Evolutionary conservation across 805 yeast genomes (phyloP).

Genomic region (Danielia reshetovae): DNA sequence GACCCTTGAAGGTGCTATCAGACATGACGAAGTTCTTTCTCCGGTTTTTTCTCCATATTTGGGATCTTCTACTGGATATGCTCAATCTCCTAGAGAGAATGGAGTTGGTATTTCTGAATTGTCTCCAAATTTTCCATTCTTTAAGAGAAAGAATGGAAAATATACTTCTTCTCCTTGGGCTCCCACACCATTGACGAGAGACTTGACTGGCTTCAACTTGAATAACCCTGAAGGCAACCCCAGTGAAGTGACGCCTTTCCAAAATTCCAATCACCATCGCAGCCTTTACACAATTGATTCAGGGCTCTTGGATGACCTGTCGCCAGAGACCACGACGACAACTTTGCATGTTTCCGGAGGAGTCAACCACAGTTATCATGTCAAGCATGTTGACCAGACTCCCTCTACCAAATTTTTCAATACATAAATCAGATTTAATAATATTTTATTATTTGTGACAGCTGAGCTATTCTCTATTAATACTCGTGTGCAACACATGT

Average conservation of each 20-base stretch:
- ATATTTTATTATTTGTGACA: no score
- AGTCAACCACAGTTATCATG: constrained; percentile 12
- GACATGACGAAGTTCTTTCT: constrained; percentile 41
- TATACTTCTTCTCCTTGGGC: background rate
- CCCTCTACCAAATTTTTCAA: background rate
- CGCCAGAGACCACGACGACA: constrained; percentile 1
- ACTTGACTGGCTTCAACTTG: constrained; percentile 15
- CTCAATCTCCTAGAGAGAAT: background rate
- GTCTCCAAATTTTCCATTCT: constrained; percentile 12
- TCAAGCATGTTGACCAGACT: constrained; percentile 4
- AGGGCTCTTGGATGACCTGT: background rate
- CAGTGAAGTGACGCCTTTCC: constrained; percentile 6
- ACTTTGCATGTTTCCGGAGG: constrained; percentile 15
- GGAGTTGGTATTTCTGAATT: constrained; percentile 14
- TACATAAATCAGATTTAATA: background rate
- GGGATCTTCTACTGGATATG: constrained; percentile 10
- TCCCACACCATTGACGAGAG: constrained; percentile 5
- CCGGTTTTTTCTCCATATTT: constrained; percentile 46
- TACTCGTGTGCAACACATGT: constrained; percentile 5
- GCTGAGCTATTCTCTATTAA: constrained; percentile 40
- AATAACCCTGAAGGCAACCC: constrained; percentile 5
- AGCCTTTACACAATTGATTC: constrained; percentile 12
- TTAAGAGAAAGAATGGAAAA: constrained; percentile 12
- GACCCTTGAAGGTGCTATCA: constrained; percentile 46
- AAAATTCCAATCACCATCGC: constrained; percentile 9